These are phyloP conservation scores for Candida sithepensis DNA, from an alignment of 805 yeast genomes.

Conservation along the genomic window DNA sequence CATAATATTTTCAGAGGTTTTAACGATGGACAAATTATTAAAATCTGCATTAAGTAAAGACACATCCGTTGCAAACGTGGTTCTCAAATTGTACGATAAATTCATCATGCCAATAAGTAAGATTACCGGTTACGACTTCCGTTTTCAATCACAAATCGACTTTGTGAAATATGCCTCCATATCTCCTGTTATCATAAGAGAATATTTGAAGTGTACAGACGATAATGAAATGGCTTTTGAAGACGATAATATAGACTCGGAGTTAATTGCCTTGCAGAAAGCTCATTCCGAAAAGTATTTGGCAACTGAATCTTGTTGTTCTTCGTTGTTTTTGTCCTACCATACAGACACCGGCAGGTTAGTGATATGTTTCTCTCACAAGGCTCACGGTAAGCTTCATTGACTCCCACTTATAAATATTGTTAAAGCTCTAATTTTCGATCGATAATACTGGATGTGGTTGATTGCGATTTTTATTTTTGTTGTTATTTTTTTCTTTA, in stretches of 20 bases:
- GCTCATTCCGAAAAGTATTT: slow-evolving; percentile 8
- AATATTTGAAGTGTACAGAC: slow-evolving; percentile 18
- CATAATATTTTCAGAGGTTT: slow-evolving; percentile 20
- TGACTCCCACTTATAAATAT: background rate
- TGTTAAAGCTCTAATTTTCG: background rate
- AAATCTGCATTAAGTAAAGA: slow-evolving; percentile 20
- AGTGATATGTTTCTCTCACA: slow-evolving; percentile 29
- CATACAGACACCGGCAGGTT: slow-evolving; percentile 25
- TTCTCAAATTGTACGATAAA: slow-evolving; percentile 25
- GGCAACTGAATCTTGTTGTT: slow-evolving; percentile 18
- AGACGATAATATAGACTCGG: slow-evolving; percentile 21
- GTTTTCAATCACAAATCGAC: slow-evolving; percentile 15
- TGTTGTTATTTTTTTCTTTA: background rate
- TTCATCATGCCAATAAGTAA: slow-evolving; percentile 28
- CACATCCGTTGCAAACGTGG: slow-evolving; percentile 20
- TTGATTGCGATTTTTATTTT: background rate
- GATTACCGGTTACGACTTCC: slow-evolving; percentile 29
- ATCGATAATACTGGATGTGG: background rate
- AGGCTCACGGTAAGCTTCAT: slow-evolving; percentile 17
- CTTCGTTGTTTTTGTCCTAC: slow-evolving; percentile 26
- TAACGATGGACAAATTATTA: slow-evolving; percentile 18
- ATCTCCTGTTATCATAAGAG: slow-evolving; percentile 16
- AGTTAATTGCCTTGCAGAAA: slow-evolving; percentile 23
- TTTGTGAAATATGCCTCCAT: slow-evolving; percentile 11
- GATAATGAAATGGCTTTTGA: slow-evolving; percentile 17